Conservation (phyloP, 1,284 basidiomycete species). For the Trametes polyzona region DNA sequence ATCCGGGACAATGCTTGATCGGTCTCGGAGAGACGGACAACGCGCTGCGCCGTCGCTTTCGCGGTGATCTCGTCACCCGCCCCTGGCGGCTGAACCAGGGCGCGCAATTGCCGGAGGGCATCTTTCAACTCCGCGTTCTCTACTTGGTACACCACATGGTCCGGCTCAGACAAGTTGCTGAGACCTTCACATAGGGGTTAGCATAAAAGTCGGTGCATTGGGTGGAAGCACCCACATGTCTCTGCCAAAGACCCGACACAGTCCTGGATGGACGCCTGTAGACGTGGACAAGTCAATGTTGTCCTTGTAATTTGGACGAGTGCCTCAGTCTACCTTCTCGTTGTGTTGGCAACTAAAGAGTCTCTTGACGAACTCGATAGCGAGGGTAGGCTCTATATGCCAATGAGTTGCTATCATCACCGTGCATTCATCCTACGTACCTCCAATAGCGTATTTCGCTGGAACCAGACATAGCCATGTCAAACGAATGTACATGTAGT, state of each 20-base stretch:
- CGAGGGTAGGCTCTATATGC: constrained; percentile 48
- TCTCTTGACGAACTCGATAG: constrained; percentile 50
- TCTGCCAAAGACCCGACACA: constrained; percentile 64
- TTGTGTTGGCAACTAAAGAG: constrained; percentile 70
- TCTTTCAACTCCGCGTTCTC: constrained; percentile 46
- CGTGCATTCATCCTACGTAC: constrained; percentile 39
- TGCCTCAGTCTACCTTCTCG: constrained; percentile 53
- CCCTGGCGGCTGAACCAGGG: constrained; percentile 35
- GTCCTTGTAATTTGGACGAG: neutral
- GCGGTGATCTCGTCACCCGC: constrained; percentile 44
- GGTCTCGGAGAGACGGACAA: constrained; percentile 44
- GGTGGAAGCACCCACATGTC: constrained; percentile 58
- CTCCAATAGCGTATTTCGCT: constrained; percentile 63
- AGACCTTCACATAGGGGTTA: constrained; percentile 46
- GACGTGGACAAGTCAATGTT: no score
- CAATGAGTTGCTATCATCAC: neutral
- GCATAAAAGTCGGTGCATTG: constrained; percentile 5
- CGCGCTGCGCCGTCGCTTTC: constrained; percentile 50
- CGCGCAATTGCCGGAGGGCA: constrained; percentile 44
- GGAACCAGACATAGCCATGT: neutral
- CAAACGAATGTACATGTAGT: neutral
- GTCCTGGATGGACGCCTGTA: constrained; percentile 70
- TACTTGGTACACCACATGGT: constrained; percentile 56
- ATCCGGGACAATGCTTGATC: constrained; percentile 47
- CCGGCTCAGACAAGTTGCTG: constrained; percentile 62